Conservation (phyloP, 2,329 filamentous ascomycete genomes). For the Emericellopsis cladophorae region DNA sequence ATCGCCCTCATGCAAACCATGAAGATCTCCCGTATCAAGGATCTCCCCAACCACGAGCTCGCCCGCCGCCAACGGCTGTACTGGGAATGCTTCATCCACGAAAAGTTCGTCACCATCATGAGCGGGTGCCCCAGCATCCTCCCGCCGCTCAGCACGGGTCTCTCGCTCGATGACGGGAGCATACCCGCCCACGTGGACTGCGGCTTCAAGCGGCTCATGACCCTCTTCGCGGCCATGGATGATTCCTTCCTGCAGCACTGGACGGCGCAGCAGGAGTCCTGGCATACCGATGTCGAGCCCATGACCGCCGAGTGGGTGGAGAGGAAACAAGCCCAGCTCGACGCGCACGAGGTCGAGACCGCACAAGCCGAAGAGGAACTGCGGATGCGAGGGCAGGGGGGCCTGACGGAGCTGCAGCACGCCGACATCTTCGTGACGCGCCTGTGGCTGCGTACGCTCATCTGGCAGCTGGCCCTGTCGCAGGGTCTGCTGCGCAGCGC, state of each 20-base stretch:
- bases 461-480: constrained; percentile 6
- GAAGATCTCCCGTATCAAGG: constrained; percentile 4
- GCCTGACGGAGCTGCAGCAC: constrained; percentile 18
- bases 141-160: constrained; percentile 15
- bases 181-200: constrained; percentile 21
- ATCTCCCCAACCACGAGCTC: constrained; percentile 2
- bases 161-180: constrained; percentile 15
- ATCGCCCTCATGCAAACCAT: constrained; percentile 26
- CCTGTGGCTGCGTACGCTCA: constrained; percentile 5
- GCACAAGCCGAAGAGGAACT: constrained; percentile 4
- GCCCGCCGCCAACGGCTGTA: constrained; percentile 30
- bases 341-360: constrained; percentile 20
- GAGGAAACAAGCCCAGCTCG: constrained; percentile 24
- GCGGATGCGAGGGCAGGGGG: constrained; percentile 9
- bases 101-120: constrained; percentile 40
- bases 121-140: constrained; percentile 28
- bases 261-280: constrained; percentile 11
- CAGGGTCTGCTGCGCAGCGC: constrained; percentile 22
- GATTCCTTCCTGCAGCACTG: constrained; percentile 23
- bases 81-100: constrained; percentile 43
- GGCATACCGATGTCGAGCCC: neutral
- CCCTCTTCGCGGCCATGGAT: constrained; percentile 24
- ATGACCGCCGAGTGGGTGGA: constrained; percentile 24
- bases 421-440: constrained; percentile 5
- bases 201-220: constrained; percentile 23